A percentile compares a stretch with the other conserved stretches of the same genome.
Conservation (phyloP, 495 filamentous ascomycete species). For the Penicillium psychrofluorescens region DNA sequence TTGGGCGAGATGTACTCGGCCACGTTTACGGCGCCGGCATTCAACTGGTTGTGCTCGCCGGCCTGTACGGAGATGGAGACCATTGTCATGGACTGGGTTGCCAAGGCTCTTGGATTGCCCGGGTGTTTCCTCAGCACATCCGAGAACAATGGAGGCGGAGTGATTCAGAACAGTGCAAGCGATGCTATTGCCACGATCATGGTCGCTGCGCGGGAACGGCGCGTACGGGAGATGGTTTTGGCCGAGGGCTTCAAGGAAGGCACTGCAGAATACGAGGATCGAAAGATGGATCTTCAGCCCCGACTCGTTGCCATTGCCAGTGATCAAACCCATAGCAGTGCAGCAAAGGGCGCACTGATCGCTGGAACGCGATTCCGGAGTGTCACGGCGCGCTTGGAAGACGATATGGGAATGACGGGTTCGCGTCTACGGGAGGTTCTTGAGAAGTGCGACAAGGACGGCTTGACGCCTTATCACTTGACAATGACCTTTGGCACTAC, state of each 20-base stretch:
- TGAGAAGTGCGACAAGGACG: constrained; percentile 52
- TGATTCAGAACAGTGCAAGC: constrained; percentile 90
- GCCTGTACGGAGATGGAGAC: constrained; percentile 97
- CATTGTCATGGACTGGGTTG: constrained; percentile 88
- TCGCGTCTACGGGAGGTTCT: constrained; percentile 50
- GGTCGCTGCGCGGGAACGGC: constrained; percentile 80
- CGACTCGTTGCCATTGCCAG: constrained; percentile 77
- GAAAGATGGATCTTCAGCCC: constrained; percentile 55
- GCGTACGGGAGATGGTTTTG: constrained; percentile 49
- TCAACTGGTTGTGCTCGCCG: constrained; percentile 96
- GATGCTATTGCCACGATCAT: constrained; percentile 84
- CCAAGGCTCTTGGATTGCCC: constrained; percentile 64
- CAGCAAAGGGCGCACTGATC: constrained; percentile 82
- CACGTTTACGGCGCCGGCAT: constrained; percentile 82
- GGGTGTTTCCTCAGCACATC: constrained; percentile 69
- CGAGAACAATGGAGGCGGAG: constrained; percentile 70
- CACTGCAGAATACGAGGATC: constrained; percentile 41
- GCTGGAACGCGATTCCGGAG: constrained; percentile 71
- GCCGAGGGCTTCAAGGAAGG: constrained; percentile 43
- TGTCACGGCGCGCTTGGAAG: constrained; percentile 51
- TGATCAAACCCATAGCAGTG: constrained; percentile 72
- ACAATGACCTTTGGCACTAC: constrained; percentile 86
- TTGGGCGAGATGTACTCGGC: constrained; percentile 90
- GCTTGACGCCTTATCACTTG: constrained; percentile 78
- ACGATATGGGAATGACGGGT: constrained; percentile 67